phyloP scores from a whole-genome alignment of 1,284 basidiomycete genomes.

The Trametes pubescens region DNA sequence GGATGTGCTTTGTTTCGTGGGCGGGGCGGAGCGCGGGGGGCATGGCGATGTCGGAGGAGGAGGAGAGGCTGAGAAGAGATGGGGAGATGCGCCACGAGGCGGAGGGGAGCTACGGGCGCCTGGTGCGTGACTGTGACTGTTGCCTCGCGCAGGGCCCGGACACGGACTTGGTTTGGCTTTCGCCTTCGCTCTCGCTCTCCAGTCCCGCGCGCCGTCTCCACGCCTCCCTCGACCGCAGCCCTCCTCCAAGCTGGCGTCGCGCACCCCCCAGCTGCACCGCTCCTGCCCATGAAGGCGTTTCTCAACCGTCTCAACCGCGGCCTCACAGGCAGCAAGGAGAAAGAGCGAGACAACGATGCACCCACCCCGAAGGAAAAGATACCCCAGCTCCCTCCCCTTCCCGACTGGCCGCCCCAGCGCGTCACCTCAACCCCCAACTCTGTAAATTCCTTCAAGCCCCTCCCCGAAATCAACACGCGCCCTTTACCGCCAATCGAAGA shows the following conservation, averaged over 20 bases:
- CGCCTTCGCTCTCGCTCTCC: conserved; percentile 17
- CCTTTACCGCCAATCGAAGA: conserved; percentile 61
- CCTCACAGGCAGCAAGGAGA: conserved; percentile 62
- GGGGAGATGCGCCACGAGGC: conserved; percentile 31
- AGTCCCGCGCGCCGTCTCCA: conserved; percentile 36
- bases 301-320: conserved; percentile 77
- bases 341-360: conserved; percentile 58
- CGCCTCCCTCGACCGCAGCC: conserved; percentile 33
- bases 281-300: conserved; percentile 75
- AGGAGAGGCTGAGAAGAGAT: conserved; percentile 13
- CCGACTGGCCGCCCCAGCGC: conserved; percentile 62
- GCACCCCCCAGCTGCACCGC: conserved; percentile 25
- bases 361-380: conserved; percentile 65
- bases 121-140: conserved; percentile 14
- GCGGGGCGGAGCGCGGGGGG: conserved; percentile 51
- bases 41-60: conserved; percentile 20
- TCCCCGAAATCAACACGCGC: conserved; percentile 67
- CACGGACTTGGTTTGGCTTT: not conserved
- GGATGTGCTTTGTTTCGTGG: conserved; percentile 73
- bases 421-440: conserved; percentile 55
- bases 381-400: conserved; percentile 63
- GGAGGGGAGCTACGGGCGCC: conserved; percentile 15
- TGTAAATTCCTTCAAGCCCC: conserved; percentile 66
- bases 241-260: conserved; percentile 30
- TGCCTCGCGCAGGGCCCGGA: not conserved